phyloP scores from a whole-genome alignment of 257 asterid species.

The Gentiana dahurica region DNA sequence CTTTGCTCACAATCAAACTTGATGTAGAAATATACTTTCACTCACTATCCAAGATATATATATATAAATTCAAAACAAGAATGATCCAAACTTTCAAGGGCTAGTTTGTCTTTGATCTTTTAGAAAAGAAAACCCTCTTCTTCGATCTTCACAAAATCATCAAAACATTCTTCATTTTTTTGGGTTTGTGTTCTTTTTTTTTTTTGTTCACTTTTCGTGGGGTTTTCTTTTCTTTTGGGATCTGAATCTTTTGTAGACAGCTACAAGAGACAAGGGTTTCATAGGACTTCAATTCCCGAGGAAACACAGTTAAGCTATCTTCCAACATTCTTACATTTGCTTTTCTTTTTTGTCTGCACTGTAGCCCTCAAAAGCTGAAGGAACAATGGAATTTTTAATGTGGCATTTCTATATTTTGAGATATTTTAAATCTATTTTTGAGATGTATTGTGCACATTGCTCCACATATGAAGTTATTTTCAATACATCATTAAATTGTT shows the following conservation, averaged over 20 bases:
- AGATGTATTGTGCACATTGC: no score
- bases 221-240: slow-evolving; percentile 24
- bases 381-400: not conserved
- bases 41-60: not conserved
- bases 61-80: slow-evolving; percentile 1
- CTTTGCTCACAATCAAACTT: slow-evolving; percentile 31
- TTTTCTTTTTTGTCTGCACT: slow-evolving; percentile 14
- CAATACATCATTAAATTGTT: no score
- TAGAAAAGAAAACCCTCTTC: slow-evolving; percentile 1
- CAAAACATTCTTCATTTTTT: not conserved
- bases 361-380: slow-evolving; percentile 17
- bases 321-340: slow-evolving; percentile 9
- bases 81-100: slow-evolving; percentile 5
- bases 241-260: slow-evolving; percentile 29
- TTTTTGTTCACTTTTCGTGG: not conserved
- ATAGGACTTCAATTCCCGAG: slow-evolving; percentile 52
- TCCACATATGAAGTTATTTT: no score
- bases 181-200: not conserved
- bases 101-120: not conserved
- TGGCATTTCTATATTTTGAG: no score
- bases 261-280: slow-evolving; percentile 12
- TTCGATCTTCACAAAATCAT: slow-evolving; percentile 4
- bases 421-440: no score
- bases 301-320: slow-evolving; percentile 9
- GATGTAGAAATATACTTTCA: not conserved